phyloP scores from a whole-genome alignment of 345 rosid species.

The Linum lewisii region DNA sequence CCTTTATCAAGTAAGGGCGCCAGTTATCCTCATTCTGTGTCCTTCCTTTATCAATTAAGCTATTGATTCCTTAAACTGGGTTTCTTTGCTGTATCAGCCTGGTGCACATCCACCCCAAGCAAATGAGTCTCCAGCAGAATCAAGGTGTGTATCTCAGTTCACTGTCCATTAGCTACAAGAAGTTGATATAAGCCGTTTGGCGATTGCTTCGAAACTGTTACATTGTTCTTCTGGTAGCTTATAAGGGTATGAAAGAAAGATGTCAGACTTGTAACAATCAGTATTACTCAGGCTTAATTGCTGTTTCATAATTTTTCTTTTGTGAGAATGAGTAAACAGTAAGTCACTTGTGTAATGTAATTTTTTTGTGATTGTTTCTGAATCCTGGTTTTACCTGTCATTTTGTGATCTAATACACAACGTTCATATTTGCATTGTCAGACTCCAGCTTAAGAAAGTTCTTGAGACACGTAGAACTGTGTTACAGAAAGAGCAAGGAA shows the following conservation, averaged over 20 bases:
- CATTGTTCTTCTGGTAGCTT: background rate
- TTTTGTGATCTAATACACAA: background rate
- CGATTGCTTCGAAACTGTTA: too few relatives aligned
- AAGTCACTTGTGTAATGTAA: background rate
- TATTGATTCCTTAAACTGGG: conserved; percentile 9
- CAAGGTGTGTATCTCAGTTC: conserved; percentile 45
- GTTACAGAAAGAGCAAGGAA: conserved; percentile 97
- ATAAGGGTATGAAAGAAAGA: background rate
- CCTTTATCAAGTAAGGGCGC: conserved; percentile 53
- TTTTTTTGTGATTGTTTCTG: background rate
- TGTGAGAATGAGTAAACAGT: background rate
- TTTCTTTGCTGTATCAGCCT: conserved; percentile 50
- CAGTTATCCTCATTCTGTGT: conserved; percentile 5
- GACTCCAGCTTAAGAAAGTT: conserved; percentile 84
- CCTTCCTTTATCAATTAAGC: conserved; percentile 53
- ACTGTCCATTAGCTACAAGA: background rate
- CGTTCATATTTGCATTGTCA: conserved; percentile 10
- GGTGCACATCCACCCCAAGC: conserved; percentile 44
- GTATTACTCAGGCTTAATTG: background rate
- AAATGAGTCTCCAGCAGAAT: conserved; percentile 44
- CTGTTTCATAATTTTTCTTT: background rate
- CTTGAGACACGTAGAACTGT: conserved; percentile 69
- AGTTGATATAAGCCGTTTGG: background rate
- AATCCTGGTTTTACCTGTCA: background rate
- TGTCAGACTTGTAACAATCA: background rate